Evolutionary conservation across 2,329 filamentous ascomycete genomes (phyloP).

Genomic region (Mycosphaerella sp.): DNA sequence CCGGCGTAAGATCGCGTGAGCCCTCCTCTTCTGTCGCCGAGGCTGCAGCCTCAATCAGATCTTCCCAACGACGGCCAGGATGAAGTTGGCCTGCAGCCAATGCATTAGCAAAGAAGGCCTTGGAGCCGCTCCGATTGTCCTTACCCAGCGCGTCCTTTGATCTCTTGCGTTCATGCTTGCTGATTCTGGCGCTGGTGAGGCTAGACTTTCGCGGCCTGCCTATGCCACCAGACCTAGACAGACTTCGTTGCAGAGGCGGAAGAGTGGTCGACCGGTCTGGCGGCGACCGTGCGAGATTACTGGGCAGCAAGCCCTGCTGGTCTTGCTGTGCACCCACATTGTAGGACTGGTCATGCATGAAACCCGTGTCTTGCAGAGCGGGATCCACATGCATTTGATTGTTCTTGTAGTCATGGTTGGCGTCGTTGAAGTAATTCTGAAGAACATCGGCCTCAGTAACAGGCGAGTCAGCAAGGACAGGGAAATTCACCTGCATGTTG

Average conservation of each 20-base stretch:
- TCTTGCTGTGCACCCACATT: constrained; percentile 51
- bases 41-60: constrained; percentile 88
- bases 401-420: constrained; percentile 27
- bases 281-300: constrained; percentile 73
- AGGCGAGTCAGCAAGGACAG: constrained; percentile 30
- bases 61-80: constrained; percentile 83
- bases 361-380: constrained; percentile 54
- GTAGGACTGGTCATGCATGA: constrained; percentile 34
- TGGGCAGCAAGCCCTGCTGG: constrained; percentile 67
- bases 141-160: constrained; percentile 64
- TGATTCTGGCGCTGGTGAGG: constrained; percentile 68
- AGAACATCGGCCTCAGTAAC: constrained; percentile 34
- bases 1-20: constrained; percentile 79
- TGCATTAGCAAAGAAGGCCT: constrained; percentile 82
- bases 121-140: constrained; percentile 65
- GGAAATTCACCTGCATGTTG: constrained; percentile 32
- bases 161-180: constrained; percentile 72
- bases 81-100: constrained; percentile 64
- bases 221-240: constrained; percentile 49
- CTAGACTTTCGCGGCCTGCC: constrained; percentile 78
- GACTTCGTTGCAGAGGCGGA: constrained; percentile 69
- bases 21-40: constrained; percentile 83
- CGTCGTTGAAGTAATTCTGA: constrained; percentile 37
- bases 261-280: constrained; percentile 82
- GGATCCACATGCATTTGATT: constrained; percentile 31